phyloP scores from a whole-genome alignment of 148 eudicot species.

The Silene latifolia region DNA sequence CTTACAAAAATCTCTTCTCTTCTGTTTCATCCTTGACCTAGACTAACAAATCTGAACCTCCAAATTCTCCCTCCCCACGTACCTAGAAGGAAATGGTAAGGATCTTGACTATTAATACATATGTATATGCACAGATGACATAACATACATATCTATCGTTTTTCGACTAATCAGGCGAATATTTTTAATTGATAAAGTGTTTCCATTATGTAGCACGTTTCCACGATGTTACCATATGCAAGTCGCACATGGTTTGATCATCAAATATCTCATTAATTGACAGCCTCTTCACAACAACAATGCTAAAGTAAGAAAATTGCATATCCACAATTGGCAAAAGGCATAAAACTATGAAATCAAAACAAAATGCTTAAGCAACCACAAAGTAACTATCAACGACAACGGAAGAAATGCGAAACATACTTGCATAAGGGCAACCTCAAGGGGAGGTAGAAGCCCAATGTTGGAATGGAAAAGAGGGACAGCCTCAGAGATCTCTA shows the following conservation, averaged over 20 bases:
- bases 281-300: neutral
- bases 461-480: slow-evolving; percentile 75
- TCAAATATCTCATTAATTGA: neutral
- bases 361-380: neutral
- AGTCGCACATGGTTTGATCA: neutral
- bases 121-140: neutral
- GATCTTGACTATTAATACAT: neutral
- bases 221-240: neutral
- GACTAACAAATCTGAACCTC: too few species aligned
- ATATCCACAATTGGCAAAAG: neutral
- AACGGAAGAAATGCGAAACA: neutral
- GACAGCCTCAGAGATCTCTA: slow-evolving; percentile 69
- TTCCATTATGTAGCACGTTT: neutral
- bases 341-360: too few species aligned
- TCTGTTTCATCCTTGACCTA: too few species aligned
- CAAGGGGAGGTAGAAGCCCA: slow-evolving; percentile 78
- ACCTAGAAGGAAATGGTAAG: too few species aligned
- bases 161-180: neutral
- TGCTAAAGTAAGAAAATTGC: neutral
- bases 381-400: slow-evolving; percentile 7
- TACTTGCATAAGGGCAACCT: slow-evolving; percentile 81
- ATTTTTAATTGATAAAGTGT: neutral
- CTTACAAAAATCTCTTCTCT: too few species aligned
- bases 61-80: too few species aligned
- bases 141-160: neutral